Base-by-base conservation (phyloP, 1,139 yeast species). In the Meyerozyma elateridarum region DNA sequence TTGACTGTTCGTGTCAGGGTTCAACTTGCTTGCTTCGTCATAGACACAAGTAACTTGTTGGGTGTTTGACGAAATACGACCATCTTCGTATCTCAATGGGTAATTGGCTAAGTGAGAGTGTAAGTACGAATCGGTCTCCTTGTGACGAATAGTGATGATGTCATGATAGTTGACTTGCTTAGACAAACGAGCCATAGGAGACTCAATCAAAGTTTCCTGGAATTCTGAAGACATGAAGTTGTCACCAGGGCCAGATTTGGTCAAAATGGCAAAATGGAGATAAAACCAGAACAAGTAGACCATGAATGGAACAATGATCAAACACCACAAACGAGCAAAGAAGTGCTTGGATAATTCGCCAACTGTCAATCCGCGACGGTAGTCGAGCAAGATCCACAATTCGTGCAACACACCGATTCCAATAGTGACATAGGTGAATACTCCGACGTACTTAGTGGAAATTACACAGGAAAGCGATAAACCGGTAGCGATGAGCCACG, bases 71-170 rank as follows among this genome's bases (percentile, higher is more conserved):
- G 97, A 89, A 33, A 91, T 70, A 61, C 99, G 80, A 8, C 98
- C 98, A 54, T 91, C 97, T 35, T 87, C 96, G 54, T 91, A 91
- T 54, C 96, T 79, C 48, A 88, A 66, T 22, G 99, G 99, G 55
- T 91, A 91, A 9, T 46, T 54, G 21, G 64, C 70, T 8, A 56
- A 49, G 50, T 88, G 96, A 1, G 98, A 91, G 55, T 91, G 96
- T 48, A 91, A 71, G 35, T 73, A 70, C 9, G 85, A 79, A 3
- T 70, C 76, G 3, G 95, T 85, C 30, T 76, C 84, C 51, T 79
- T 80, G 56, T 88, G 95, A 48, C 73, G 75, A 38, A 91, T 55
- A 13, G 95, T 85, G 34, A 91, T 60, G 15, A 73, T 60, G 56
- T 91, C 98, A 52, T 75, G 72, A 56, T 72, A 91, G 49, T 85